Percentiles rank a stretch among this genome's conserved stretches.
These are phyloP conservation scores for Panicum hallii DNA, from an alignment of 202 grass and related monocot genomes.

Conservation along the genomic window DNA sequence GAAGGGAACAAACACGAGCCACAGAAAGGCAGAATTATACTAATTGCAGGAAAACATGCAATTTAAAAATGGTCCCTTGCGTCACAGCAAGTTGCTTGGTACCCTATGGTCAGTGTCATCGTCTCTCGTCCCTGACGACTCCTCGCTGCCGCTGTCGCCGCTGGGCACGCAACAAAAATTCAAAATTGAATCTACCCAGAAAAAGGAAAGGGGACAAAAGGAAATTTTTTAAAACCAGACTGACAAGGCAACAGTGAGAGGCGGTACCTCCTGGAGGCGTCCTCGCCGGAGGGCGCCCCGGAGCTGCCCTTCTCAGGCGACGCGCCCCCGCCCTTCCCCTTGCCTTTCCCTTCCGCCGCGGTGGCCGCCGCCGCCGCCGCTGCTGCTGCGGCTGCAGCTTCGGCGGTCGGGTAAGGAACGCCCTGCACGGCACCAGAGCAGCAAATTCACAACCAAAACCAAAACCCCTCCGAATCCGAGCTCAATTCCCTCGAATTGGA, in stretches of 20 bases:
- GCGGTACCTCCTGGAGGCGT: slow-evolving; percentile 66
- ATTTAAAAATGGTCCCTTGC: slow-evolving; percentile 51
- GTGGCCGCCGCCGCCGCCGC: slow-evolving; percentile 1
- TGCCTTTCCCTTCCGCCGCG: slow-evolving; percentile 59
- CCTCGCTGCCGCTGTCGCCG: slow-evolving; percentile 68
- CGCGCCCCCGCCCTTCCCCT: slow-evolving; percentile 56
- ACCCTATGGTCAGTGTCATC: slow-evolving; percentile 80
- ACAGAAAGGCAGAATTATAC: slow-evolving; percentile 40
- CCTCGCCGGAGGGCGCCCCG: slow-evolving; percentile 60
- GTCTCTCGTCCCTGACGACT: slow-evolving; percentile 78
- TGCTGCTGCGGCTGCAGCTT: slow-evolving; percentile 32
- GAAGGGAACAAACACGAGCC: slow-evolving; percentile 50
- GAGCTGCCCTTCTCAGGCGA: slow-evolving; percentile 74
- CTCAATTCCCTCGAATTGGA: slow-evolving; percentile 12
- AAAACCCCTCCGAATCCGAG: slow-evolving; percentile 29
- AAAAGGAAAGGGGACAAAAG: not conserved
- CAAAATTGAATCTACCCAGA: slow-evolving; percentile 40
- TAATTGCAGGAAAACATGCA: slow-evolving; percentile 42
- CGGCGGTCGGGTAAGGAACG: slow-evolving; percentile 66
- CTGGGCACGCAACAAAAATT: slow-evolving; percentile 51
- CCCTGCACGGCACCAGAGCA: slow-evolving; percentile 49
- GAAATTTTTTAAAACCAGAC: slow-evolving; percentile 7
- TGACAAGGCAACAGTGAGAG: not conserved
- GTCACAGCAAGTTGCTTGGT: slow-evolving; percentile 51
- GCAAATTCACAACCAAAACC: slow-evolving; percentile 30